phyloP scores from a whole-genome alignment of 2,329 filamentous ascomycete species.

The Alternaria gaisen region DNA sequence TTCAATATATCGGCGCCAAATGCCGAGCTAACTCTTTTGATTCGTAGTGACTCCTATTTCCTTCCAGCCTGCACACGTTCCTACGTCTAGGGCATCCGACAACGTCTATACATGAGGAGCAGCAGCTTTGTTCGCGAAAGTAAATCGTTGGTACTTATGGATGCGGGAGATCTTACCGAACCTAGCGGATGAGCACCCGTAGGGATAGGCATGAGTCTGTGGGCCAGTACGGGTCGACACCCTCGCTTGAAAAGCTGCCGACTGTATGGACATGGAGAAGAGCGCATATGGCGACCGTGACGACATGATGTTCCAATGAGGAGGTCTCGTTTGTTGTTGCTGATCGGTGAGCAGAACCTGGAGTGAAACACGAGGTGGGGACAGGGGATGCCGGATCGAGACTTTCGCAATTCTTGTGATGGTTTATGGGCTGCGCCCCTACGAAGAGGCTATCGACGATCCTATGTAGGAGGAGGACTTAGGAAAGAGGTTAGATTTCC shows the following conservation, averaged over 20 bases:
- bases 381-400: constrained; percentile 6
- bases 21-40: neutral
- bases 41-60: neutral
- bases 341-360: constrained; percentile 24
- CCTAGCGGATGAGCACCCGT: neutral
- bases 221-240: neutral
- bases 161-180: neutral
- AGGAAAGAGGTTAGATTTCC: constrained; percentile 14
- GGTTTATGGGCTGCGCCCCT: neutral
- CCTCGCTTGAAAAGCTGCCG: neutral
- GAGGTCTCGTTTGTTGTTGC: constrained; percentile 5
- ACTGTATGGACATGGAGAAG: neutral
- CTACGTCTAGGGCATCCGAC: neutral
- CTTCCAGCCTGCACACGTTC: neutral
- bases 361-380: constrained; percentile 11
- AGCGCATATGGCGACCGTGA: constrained; percentile 8
- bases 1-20: neutral
- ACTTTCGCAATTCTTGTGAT: neutral
- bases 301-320: constrained; percentile 7
- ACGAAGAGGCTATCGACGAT: constrained; percentile 9
- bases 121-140: neutral
- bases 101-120: neutral
- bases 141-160: neutral
- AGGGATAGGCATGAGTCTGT: neutral
- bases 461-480: constrained; percentile 1